phyloP scores from a whole-genome alignment of 495 filamentous ascomycete species.

The Xylaria bambusicola region DNA sequence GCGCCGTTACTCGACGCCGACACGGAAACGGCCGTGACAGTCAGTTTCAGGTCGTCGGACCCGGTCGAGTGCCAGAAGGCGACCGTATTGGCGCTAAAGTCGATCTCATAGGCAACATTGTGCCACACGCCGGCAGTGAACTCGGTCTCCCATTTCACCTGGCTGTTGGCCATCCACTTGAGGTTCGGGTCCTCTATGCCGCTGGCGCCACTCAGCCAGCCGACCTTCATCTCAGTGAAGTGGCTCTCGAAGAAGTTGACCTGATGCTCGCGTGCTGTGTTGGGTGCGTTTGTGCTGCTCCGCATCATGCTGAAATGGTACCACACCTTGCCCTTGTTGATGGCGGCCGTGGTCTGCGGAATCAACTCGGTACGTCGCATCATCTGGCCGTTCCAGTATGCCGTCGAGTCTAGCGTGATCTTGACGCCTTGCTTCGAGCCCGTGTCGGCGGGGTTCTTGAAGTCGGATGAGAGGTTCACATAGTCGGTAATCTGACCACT shows the following conservation, averaged over 20 bases:
- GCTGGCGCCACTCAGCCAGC: constrained; percentile 50
- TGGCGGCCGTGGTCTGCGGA: constrained; percentile 61
- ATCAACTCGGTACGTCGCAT: constrained; percentile 66
- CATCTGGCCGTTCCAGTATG: constrained; percentile 61
- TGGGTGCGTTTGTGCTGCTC: constrained; percentile 56
- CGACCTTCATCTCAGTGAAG: constrained; percentile 68
- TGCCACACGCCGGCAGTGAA: constrained; percentile 57
- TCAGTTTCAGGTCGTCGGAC: constrained; percentile 47
- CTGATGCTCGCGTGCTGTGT: constrained; percentile 64
- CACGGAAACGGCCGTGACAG: constrained; percentile 49
- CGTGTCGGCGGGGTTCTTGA: constrained; percentile 65
- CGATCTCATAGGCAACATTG: constrained; percentile 61
- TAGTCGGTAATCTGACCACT: constrained; percentile 55
- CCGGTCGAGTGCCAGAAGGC: constrained; percentile 61
- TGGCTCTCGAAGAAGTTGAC: constrained; percentile 71
- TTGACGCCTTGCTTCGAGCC: constrained; percentile 61
- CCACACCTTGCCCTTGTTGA: constrained; percentile 59
- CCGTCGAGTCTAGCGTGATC: constrained; percentile 62
- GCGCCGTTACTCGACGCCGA: constrained; percentile 59
- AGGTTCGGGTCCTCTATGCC: constrained; percentile 41
- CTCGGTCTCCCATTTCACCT: constrained; percentile 17
- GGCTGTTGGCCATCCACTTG: constrained; percentile 25
- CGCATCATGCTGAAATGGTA: constrained; percentile 68
- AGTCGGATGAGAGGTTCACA: constrained; percentile 52
- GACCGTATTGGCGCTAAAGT: constrained; percentile 57